These are phyloP conservation scores for Chaetomiaceae sp. DNA, from an alignment of 2,329 filamentous ascomycete genomes.

Conservation along the genomic window DNA sequence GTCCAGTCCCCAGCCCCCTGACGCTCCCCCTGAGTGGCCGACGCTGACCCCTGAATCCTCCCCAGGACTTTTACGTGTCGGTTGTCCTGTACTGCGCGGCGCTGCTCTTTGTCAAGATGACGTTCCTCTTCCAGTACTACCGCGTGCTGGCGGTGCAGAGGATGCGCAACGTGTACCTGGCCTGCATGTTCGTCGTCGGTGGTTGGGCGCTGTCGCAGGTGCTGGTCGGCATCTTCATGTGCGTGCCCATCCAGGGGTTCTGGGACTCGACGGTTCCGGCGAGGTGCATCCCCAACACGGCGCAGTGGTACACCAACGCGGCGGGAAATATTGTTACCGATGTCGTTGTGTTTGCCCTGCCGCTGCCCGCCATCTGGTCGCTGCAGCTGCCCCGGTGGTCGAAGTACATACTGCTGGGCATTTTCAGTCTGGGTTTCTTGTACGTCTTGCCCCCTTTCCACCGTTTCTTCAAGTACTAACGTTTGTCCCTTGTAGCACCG, in stretches of 20 bases:
- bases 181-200: conserved; percentile 32
- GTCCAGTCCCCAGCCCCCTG: not conserved
- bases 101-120: conserved; percentile 34
- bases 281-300: conserved; percentile 31
- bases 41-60: not conserved
- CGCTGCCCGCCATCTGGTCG: conserved; percentile 33
- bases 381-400: conserved; percentile 32
- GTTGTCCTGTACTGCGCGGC: conserved; percentile 35
- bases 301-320: conserved; percentile 34
- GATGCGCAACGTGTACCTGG: conserved; percentile 31
- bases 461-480: not conserved
- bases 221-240: conserved; percentile 34
- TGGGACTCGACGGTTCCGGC: conserved; percentile 28
- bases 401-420: conserved; percentile 31
- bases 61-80: conserved; percentile 33
- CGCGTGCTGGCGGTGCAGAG: conserved; percentile 33
- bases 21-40: not conserved
- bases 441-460: conserved; percentile 19
- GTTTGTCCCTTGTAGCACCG: conserved; percentile 24
- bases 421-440: conserved; percentile 38
- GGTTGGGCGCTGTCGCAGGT: conserved; percentile 35
- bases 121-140: conserved; percentile 37
- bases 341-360: conserved; percentile 33
- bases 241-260: conserved; percentile 33
- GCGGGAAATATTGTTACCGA: conserved; percentile 37